Conservation (phyloP, 2,329 filamentous ascomycete genomes). For the Botrytis tulipae region DNA sequence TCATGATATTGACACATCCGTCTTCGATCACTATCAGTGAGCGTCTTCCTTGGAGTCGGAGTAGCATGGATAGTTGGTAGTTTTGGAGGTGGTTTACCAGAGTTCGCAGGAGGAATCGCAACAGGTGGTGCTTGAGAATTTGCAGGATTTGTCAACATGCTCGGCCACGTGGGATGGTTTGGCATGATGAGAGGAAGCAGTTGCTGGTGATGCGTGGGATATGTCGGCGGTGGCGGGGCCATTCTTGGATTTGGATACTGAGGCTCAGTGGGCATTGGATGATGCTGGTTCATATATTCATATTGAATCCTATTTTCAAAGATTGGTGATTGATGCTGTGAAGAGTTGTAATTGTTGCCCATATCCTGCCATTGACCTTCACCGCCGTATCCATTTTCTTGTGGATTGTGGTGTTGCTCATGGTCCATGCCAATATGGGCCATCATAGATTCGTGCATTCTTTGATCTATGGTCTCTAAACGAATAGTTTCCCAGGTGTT, state of each 20-base stretch:
- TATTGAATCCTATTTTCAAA: conserved; percentile 64
- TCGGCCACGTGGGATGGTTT: conserved; percentile 69
- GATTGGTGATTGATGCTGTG: conserved; percentile 69
- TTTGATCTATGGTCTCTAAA: conserved; percentile 18
- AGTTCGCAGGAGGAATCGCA: conserved; percentile 52
- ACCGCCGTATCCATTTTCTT: conserved; percentile 43
- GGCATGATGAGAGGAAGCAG: conserved; percentile 72
- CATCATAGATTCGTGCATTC: conserved; percentile 41
- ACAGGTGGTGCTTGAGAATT: conserved; percentile 57
- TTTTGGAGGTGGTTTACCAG: conserved; percentile 47
- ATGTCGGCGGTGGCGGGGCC: conserved; percentile 52
- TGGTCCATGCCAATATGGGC: conserved; percentile 40
- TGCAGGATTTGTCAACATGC: conserved; percentile 72
- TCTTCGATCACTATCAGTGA: conserved; percentile 87
- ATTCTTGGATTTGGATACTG: conserved; percentile 52
- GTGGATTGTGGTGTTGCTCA: conserved; percentile 34
- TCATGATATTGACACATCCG: conserved; percentile 93
- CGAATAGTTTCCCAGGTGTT: conserved; percentile 12
- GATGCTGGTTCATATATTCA: conserved; percentile 57
- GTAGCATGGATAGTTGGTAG: conserved; percentile 50
- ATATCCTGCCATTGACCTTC: conserved; percentile 55
- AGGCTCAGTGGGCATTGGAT: conserved; percentile 60
- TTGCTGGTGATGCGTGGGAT: conserved; percentile 50
- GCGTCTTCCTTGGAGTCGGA: conserved; percentile 75
- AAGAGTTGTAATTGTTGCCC: conserved; percentile 41